A percentile compares a stretch with the other conserved stretches of the same genome.
Evolutionary conservation across 2,329 filamentous ascomycete genomes (phyloP).

Genomic region (Diplodia corticola): DNA sequence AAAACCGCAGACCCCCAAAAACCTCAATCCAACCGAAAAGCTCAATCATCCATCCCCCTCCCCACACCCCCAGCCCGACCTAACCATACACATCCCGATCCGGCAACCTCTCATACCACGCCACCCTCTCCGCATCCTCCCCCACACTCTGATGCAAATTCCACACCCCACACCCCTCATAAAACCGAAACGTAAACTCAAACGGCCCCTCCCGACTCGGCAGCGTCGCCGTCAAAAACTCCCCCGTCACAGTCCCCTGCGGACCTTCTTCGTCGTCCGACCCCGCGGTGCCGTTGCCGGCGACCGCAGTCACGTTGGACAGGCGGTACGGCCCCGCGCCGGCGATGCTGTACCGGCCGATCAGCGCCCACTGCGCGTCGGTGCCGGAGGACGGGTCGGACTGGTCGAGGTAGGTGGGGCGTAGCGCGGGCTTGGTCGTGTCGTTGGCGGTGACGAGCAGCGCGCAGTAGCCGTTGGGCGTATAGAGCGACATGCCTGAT

Average conservation of each 20-base stretch:
- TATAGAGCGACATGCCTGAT: slow-evolving; percentile 3
- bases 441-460: slow-evolving; percentile 5
- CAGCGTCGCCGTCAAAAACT: slow-evolving; percentile 1
- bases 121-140: neutral
- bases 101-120: neutral
- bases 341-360: slow-evolving; percentile 7
- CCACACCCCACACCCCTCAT: neutral
- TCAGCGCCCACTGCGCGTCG: slow-evolving; percentile 6
- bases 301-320: neutral
- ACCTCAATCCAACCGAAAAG: too few relatives aligned
- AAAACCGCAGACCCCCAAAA: too few relatives aligned
- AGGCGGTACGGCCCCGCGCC: slow-evolving; percentile 5
- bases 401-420: slow-evolving; percentile 5
- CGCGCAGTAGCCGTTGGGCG: slow-evolving; percentile 10
- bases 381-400: neutral
- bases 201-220: neutral
- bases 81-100: slow-evolving; percentile 8
- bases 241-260: neutral
- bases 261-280: too few relatives aligned
- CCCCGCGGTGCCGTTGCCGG: neutral
- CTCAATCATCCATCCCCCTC: too few relatives aligned
- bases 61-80: too few relatives aligned
- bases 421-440: neutral
- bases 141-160: neutral
- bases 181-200: slow-evolving; percentile 5